These are phyloP conservation scores for Theileria parva DNA, from an alignment of 169 alveolate genomes.

Conservation along the genomic window DNA sequence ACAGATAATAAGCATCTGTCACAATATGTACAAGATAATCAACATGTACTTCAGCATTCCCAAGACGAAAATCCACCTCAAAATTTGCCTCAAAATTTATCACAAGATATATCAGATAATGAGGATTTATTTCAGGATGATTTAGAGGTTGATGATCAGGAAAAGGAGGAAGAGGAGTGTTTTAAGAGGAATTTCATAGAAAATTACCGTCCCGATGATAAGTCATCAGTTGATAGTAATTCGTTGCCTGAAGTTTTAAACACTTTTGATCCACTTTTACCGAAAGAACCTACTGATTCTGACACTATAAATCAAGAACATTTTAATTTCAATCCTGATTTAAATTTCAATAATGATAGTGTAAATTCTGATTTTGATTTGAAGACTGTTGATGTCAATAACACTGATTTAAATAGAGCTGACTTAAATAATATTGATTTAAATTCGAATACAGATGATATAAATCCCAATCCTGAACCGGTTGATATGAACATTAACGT, in stretches of 20 bases:
- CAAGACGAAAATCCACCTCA: no score
- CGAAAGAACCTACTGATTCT: neutral
- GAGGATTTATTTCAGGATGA: neutral
- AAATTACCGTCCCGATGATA: neutral
- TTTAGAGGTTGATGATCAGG: neutral
- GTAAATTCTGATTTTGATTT: no score
- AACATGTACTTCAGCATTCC: neutral
- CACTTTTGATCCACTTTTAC: neutral
- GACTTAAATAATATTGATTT: neutral
- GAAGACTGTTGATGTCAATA: neutral
- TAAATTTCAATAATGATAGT: neutral
- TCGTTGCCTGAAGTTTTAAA: neutral
- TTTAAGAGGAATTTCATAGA: slow-evolving; percentile 18
- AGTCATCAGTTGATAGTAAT: neutral
- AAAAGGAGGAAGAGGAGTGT: slow-evolving; percentile 4
- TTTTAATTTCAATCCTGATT: neutral
- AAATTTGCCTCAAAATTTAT: neutral
- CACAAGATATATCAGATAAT: neutral
- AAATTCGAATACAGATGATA: neutral
- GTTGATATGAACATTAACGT: neutral
- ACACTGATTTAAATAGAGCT: neutral
- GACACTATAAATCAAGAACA: neutral
- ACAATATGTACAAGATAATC: neutral
- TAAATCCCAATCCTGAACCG: neutral
- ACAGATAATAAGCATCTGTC: neutral